Conservation (phyloP, 352 stramenopile genomes). For the Blastocystis hominis region DNA sequence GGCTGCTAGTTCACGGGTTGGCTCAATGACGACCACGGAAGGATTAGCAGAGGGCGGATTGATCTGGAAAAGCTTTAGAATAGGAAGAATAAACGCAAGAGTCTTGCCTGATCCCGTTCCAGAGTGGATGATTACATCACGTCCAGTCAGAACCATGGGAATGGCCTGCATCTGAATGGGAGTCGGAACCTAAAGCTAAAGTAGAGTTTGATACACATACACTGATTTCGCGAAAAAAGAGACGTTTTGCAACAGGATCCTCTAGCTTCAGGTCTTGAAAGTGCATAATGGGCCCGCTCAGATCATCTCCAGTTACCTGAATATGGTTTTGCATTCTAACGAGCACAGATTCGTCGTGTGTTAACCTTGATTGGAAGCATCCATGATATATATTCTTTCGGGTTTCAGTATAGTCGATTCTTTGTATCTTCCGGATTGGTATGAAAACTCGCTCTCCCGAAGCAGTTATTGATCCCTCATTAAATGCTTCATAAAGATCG, state of each 20-base stretch:
- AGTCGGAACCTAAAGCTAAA: slow-evolving; percentile 2
- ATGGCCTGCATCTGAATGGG: slow-evolving; percentile 42
- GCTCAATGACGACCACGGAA: slow-evolving; percentile 3
- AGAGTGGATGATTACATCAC: slow-evolving; percentile 32
- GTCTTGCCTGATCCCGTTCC: slow-evolving; percentile 35
- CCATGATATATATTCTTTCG: neutral
- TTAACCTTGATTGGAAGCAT: neutral
- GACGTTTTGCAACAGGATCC: neutral
- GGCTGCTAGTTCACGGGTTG: slow-evolving; percentile 14
- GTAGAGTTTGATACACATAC: neutral
- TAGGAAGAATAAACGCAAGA: slow-evolving; percentile 19
- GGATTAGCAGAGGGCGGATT: neutral
- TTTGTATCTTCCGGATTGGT: neutral
- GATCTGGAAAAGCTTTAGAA: neutral
- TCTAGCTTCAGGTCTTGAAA: neutral
- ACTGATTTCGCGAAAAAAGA: neutral
- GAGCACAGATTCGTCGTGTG: neutral
- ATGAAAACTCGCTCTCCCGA: slow-evolving; percentile 33
- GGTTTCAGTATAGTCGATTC: neutral
- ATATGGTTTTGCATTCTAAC: slow-evolving; percentile 40
- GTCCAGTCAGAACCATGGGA: slow-evolving; percentile 10
- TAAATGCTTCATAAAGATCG: slow-evolving; percentile 12
- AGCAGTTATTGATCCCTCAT: neutral
- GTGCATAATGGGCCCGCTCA: neutral
- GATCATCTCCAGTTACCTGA: neutral